phyloP scores from a whole-genome alignment of 352 stramenopile genomes.

The Pilasporangium apinafurcum region DNA sequence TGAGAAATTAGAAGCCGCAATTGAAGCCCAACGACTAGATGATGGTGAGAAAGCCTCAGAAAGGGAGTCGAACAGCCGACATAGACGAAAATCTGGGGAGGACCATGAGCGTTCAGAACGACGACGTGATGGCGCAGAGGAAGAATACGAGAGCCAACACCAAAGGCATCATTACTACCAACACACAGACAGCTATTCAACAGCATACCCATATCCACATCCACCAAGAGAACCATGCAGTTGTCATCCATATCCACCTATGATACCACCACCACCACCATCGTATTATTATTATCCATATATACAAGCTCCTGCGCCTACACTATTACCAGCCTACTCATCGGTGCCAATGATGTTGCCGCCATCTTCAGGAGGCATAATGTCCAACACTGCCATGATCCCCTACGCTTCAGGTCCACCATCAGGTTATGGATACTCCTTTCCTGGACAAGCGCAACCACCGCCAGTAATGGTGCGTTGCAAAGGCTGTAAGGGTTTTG shows the following conservation, averaged over 20 bases:
- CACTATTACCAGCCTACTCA: slow-evolving; percentile 14
- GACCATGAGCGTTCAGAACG: too few relatives aligned
- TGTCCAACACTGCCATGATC: slow-evolving; percentile 20
- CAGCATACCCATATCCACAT: slow-evolving; percentile 29
- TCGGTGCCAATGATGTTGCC: slow-evolving; percentile 9
- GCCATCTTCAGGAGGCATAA: slow-evolving; percentile 10
- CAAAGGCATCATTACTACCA: slow-evolving; percentile 38
- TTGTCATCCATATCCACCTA: not conserved
- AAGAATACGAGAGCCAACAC: too few relatives aligned
- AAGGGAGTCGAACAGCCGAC: too few relatives aligned
- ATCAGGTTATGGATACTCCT: slow-evolving; percentile 7
- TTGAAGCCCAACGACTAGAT: slow-evolving; percentile 25
- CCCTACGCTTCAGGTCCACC: slow-evolving; percentile 21
- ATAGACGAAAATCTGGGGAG: too few relatives aligned
- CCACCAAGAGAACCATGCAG: too few relatives aligned
- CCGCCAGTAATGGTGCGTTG: slow-evolving; percentile 34
- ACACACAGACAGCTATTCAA: slow-evolving; percentile 10
- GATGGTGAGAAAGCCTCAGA: too few relatives aligned
- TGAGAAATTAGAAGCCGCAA: slow-evolving; percentile 24
- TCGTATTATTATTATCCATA: too few relatives aligned
- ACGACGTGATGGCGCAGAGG: too few relatives aligned
- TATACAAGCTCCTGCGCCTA: slow-evolving; percentile 9
- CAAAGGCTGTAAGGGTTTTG: slow-evolving; percentile 39
- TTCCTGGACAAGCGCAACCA: slow-evolving; percentile 8
- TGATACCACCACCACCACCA: not conserved